These are phyloP conservation scores for Macrophomina phaseolina DNA, from an alignment of 2,329 filamentous ascomycete genomes.

Conservation along the genomic window DNA sequence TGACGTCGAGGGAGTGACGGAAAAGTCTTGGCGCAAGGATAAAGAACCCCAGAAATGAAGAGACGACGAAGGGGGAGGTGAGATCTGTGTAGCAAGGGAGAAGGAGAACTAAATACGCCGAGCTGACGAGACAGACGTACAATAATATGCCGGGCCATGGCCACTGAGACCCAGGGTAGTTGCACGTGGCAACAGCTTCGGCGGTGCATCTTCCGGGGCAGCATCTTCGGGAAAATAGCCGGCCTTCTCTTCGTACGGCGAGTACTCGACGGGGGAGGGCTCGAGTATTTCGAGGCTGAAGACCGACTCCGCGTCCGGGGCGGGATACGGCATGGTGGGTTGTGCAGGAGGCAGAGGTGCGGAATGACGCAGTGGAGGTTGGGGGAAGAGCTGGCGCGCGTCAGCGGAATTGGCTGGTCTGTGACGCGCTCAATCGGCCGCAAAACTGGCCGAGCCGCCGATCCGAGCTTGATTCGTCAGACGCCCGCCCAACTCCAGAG, in stretches of 20 bases:
- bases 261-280: slow-evolving; percentile 76
- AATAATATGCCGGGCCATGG: slow-evolving; percentile 76
- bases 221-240: slow-evolving; percentile 51
- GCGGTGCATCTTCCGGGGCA: slow-evolving; percentile 38
- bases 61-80: not conserved
- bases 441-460: slow-evolving; percentile 26
- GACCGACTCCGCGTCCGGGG: slow-evolving; percentile 55
- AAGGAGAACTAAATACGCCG: not conserved
- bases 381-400: slow-evolving; percentile 29
- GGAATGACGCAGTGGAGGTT: slow-evolving; percentile 1
- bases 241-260: slow-evolving; percentile 54
- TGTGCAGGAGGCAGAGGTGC: slow-evolving; percentile 27
- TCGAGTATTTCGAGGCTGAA: slow-evolving; percentile 78
- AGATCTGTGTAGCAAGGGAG: not conserved
- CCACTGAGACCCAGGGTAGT: slow-evolving; percentile 64
- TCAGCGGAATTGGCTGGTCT: slow-evolving; percentile 29
- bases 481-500: not conserved
- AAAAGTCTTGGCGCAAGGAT: not conserved
- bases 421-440: slow-evolving; percentile 32
- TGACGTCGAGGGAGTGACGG: not conserved
- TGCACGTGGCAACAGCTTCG: slow-evolving; percentile 35
- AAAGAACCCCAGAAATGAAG: slow-evolving; percentile 7
- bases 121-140: slow-evolving; percentile 54
- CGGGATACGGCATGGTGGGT: slow-evolving; percentile 31
- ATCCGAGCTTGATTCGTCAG: not conserved